Conservation (phyloP, 345 rosid species). For the Erodium maritimum region DNA sequence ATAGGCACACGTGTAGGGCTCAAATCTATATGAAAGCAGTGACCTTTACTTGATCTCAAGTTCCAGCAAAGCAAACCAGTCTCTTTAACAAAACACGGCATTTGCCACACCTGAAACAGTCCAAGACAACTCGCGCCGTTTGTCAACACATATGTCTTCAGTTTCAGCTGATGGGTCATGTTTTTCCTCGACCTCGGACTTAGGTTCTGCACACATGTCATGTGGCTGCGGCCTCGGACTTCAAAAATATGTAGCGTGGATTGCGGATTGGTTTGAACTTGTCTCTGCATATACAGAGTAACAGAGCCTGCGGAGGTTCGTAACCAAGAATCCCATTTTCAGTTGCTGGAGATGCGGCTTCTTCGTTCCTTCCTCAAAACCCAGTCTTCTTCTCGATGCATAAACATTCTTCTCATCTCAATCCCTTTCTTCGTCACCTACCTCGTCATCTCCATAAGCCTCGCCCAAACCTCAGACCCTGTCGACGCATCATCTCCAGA, state of each 20-base stretch:
- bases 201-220: too few species aligned
- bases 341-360: background rate
- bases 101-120: too few species aligned
- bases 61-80: too few species aligned
- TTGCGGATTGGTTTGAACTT: background rate
- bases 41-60: too few species aligned
- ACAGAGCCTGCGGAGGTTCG: background rate
- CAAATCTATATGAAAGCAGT: too few species aligned
- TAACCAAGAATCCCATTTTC: background rate
- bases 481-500: background rate
- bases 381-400: background rate
- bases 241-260: background rate
- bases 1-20: too few species aligned
- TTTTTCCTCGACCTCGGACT: too few species aligned
- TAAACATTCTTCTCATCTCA: background rate
- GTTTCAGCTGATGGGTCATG: too few species aligned
- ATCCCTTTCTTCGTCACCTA: background rate
- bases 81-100: too few species aligned
- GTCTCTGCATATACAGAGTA: background rate
- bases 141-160: too few species aligned
- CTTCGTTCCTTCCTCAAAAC: background rate
- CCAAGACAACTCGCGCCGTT: too few species aligned
- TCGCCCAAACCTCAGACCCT: background rate
- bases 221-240: too few species aligned
- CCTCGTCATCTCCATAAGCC: background rate